Conservation (phyloP, 2,329 filamentous ascomycete genomes). For the Metarhizium humberi region DNA sequence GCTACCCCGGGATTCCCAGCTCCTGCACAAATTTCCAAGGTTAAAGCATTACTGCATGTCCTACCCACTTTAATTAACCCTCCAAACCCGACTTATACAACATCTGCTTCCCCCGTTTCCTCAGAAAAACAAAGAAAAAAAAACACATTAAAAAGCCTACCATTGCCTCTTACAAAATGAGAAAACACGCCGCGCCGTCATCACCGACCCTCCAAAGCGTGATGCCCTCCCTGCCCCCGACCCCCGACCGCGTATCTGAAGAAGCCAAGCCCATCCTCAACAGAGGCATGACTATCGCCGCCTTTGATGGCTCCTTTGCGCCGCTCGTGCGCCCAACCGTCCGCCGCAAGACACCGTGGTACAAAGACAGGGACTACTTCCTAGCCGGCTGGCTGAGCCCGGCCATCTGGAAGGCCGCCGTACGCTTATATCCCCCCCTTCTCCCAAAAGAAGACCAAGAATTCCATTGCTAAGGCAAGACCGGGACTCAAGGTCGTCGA, state of each 20-base stretch:
- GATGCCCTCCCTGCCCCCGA: neutral
- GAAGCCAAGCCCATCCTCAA: neutral
- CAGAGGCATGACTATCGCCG: slow-evolving; percentile 1
- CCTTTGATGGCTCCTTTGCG: slow-evolving; percentile 14
- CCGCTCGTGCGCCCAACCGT: slow-evolving; percentile 3
- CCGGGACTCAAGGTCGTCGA: slow-evolving; percentile 18
- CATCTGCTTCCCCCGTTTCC: too few species aligned
- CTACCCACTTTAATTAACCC: too few species aligned
- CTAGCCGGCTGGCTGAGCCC: slow-evolving; percentile 14
- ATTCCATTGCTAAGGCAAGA: too few species aligned
- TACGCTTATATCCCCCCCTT: slow-evolving; percentile 4
- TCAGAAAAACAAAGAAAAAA: too few species aligned
- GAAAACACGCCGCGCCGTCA: neutral
- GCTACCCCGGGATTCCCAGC: neutral
- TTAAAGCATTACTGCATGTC: too few species aligned
- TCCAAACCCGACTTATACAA: too few species aligned
- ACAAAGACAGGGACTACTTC: slow-evolving; percentile 15
- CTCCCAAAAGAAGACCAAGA: neutral
- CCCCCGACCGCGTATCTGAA: neutral
- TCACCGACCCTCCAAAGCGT: too few species aligned
- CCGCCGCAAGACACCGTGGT: slow-evolving; percentile 13
- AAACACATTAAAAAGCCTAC: too few species aligned
- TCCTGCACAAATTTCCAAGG: too few species aligned
- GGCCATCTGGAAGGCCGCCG: slow-evolving; percentile 17
- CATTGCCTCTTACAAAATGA: neutral